A percentile compares a stretch with the other conserved stretches of the same genome.
phyloP scores from a whole-genome alignment of 768 basidiomycete species.

The Kwoniella europaea region DNA sequence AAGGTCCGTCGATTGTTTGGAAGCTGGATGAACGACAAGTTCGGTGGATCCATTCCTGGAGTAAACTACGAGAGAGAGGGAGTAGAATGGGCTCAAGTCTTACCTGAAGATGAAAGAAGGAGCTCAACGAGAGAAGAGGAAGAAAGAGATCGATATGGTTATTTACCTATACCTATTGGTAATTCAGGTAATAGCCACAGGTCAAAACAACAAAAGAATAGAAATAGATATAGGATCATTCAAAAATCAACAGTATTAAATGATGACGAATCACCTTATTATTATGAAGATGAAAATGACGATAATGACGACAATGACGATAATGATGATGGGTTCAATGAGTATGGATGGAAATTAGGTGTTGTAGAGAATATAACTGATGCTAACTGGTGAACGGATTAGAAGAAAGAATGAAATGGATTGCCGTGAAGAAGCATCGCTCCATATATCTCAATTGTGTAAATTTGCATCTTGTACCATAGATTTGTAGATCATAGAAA shows the following conservation, averaged over 20 bases:
- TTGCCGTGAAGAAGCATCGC: background rate
- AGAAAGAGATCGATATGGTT: background rate
- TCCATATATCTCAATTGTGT: too few relatives aligned
- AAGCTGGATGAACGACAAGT: constrained; percentile 47
- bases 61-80: constrained; percentile 31
- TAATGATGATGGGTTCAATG: background rate
- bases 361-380: background rate
- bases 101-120: constrained; percentile 5
- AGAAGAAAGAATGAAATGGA: background rate
- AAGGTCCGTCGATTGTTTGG: constrained; percentile 23
- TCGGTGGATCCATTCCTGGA: constrained; percentile 23
- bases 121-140: background rate
- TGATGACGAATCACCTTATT: background rate
- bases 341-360: background rate
- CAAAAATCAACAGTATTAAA: background rate
- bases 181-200: background rate
- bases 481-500: too few relatives aligned
- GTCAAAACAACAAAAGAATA: too few relatives aligned
- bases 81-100: constrained; percentile 17
- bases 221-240: background rate
- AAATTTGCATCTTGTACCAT: too few relatives aligned
- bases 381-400: background rate
- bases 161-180: too few relatives aligned
- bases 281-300: background rate
- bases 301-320: background rate